Evolutionary conservation across 768 basidiomycete genomes (phyloP).

Genomic region (Coprinopsis sp.): DNA sequence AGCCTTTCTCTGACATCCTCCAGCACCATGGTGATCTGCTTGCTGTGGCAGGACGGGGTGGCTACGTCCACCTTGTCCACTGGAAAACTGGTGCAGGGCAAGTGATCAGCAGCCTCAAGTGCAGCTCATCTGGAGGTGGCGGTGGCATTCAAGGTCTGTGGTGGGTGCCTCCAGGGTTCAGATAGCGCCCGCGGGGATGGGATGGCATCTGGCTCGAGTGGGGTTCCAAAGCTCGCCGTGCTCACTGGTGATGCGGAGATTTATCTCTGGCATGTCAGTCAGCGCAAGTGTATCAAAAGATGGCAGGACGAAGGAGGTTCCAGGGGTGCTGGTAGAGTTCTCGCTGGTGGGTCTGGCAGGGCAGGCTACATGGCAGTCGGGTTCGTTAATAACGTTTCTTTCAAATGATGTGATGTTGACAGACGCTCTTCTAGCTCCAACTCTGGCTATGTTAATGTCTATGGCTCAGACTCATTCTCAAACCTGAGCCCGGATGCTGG

Average conservation of each 20-base stretch:
- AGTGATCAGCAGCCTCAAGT: slow-evolving; percentile 82
- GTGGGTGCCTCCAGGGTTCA: slow-evolving; percentile 51
- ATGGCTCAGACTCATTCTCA: slow-evolving; percentile 50
- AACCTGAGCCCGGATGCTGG: slow-evolving; percentile 16
- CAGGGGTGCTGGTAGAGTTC: slow-evolving; percentile 40
- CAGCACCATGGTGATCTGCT: slow-evolving; percentile 49
- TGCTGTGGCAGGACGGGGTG: slow-evolving; percentile 73
- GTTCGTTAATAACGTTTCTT: slow-evolving; percentile 38
- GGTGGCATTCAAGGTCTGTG: slow-evolving; percentile 66
- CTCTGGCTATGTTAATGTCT: slow-evolving; percentile 91
- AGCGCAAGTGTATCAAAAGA: slow-evolving; percentile 67
- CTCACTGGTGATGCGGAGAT: slow-evolving; percentile 78
- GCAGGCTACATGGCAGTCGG: slow-evolving; percentile 62
- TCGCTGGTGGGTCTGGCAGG: slow-evolving; percentile 46
- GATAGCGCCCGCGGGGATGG: slow-evolving; percentile 20
- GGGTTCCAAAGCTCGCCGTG: slow-evolving; percentile 45
- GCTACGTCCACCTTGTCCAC: slow-evolving; percentile 85
- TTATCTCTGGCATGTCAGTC: slow-evolving; percentile 88
- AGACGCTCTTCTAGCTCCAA: slow-evolving; percentile 57
- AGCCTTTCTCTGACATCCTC: slow-evolving; percentile 72
- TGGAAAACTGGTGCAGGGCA: slow-evolving; percentile 87
- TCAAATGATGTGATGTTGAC: background rate
- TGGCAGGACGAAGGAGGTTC: slow-evolving; percentile 91
- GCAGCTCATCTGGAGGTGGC: slow-evolving; percentile 28
- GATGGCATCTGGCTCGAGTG: slow-evolving; percentile 32